Percentiles rank a stretch among this genome's conserved stretches.
Evolutionary conservation across 2,329 filamentous ascomycete genomes (phyloP).

Genomic region (Aspergillus fijiensis): DNA sequence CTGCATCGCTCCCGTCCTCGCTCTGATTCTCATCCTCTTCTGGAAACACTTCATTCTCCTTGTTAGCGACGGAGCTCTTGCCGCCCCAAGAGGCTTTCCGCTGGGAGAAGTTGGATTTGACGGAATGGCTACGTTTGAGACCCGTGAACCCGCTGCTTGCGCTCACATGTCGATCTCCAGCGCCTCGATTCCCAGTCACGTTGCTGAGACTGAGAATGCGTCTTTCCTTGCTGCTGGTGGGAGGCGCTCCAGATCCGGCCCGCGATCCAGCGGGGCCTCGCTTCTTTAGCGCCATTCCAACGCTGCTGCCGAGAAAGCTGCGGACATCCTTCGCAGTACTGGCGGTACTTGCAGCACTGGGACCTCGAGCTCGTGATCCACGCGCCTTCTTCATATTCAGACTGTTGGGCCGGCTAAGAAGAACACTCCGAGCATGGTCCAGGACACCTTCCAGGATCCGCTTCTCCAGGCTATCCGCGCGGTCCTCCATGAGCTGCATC

Average conservation of each 20-base stretch:
- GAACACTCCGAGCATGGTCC: conserved; percentile 79
- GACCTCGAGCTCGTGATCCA: conserved; percentile 41
- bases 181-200: conserved; percentile 69
- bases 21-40: conserved; percentile 60
- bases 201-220: conserved; percentile 89
- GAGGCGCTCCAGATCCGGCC: conserved; percentile 45
- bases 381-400: conserved; percentile 55
- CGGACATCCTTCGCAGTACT: conserved; percentile 36
- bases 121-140: conserved; percentile 75
- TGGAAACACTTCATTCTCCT: conserved; percentile 63
- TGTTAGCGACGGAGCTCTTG: conserved; percentile 47
- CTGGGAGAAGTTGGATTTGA: conserved; percentile 61
- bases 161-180: conserved; percentile 34
- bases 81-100: conserved; percentile 72
- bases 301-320: conserved; percentile 41
- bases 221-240: conserved; percentile 58
- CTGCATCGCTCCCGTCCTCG: conserved; percentile 51
- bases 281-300: conserved; percentile 53
- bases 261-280: conserved; percentile 48
- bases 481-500: conserved; percentile 82
- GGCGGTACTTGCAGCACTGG: conserved; percentile 36
- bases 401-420: conserved; percentile 71
- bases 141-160: conserved; percentile 50
- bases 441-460: conserved; percentile 94
- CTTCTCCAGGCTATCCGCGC: conserved; percentile 84